Evolutionary conservation across 257 asterid species (phyloP), one percentile per base, ranked within the genome.

Genomic region (Plantago ovata): DNA sequence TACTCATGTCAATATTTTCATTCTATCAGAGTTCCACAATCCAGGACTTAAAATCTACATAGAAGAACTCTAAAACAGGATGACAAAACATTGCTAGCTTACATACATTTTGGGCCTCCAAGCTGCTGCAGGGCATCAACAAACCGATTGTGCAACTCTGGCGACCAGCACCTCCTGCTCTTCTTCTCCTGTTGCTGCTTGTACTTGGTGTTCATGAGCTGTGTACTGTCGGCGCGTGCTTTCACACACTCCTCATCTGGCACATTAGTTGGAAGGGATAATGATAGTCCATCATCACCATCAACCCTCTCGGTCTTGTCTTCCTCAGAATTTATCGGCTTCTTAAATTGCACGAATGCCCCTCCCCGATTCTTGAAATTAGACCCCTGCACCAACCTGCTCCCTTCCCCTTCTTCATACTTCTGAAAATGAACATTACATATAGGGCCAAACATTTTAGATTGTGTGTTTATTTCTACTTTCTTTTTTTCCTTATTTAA

Each of bases 81-180:
- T 23, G 0, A 39, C n/a, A 33, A 44, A 60, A 45, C 3, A 3
- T 33, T 15, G 1, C 1, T n/a, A n/a, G n/a, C n/a, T 10, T 13
- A 18, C 58, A 1, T 73, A 84, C 95, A 69, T 42, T 79, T 76
- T 10, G 87, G 45, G 33, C 90, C 95, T 21, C 94, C 94, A 60
- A 87, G 86, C 28, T 72, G 70, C 0, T 70, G 62, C 9, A 84
- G 82, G 7, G 89, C 95, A 46, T 69, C 66, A 14, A 87, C 77
- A 52, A 87, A 87, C 44, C 69, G 60, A 19, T 54, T 62, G 55
- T 87, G 95, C 78, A 87, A 49, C 21, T 81, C 89, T 0, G 82
- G 79, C 0, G 90, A 81, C 95, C 94, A 87, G 54, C 86, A 81
- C 0, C 90, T 87, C 75, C 94, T 74, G 62, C 72, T 81, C 58